phyloP scores from a whole-genome alignment of 768 basidiomycete species.

The Pisolithus orientalis region DNA sequence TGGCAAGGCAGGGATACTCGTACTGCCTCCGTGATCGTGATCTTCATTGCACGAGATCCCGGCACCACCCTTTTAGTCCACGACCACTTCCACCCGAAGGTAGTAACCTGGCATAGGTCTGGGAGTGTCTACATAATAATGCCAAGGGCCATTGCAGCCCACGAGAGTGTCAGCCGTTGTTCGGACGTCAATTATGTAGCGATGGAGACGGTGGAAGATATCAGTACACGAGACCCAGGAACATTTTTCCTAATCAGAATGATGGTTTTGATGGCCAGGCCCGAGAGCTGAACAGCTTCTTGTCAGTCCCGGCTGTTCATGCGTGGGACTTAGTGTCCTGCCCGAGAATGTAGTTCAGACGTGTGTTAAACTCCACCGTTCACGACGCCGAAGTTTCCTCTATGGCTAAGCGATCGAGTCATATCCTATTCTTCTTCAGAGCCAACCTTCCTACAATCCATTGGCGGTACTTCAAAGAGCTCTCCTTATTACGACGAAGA shows the following conservation, averaged over 20 bases:
- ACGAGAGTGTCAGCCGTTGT: too few relatives aligned
- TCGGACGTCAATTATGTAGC: too few relatives aligned
- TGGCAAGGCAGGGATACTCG: too few relatives aligned
- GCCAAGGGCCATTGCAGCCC: too few relatives aligned
- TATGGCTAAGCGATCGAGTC: constrained; percentile 26
- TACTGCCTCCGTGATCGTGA: too few relatives aligned
- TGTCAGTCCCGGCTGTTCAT: constrained; percentile 29
- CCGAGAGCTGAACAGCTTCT: constrained; percentile 25
- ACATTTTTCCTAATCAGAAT: constrained; percentile 15
- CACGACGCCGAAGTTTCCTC: constrained; percentile 10
- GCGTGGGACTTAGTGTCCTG: constrained; percentile 25
- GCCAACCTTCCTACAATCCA: constrained; percentile 25
- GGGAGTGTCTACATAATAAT: too few relatives aligned
- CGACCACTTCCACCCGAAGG: too few relatives aligned
- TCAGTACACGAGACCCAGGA: not conserved
- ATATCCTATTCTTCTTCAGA: constrained; percentile 25
- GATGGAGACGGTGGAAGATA: too few relatives aligned
- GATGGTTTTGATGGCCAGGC: constrained; percentile 23
- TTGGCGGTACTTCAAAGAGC: constrained; percentile 23
- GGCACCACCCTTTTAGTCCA: too few relatives aligned
- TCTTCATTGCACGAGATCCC: too few relatives aligned
- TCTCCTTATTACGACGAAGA: constrained; percentile 36
- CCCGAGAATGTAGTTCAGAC: constrained; percentile 27
- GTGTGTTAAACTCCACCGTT: constrained; percentile 10
- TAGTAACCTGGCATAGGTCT: too few relatives aligned